A percentile compares a stretch with the other conserved stretches of the same genome.
phyloP scores from a whole-genome alignment of 1,284 basidiomycete genomes.

The Ganoderma meredithae region DNA sequence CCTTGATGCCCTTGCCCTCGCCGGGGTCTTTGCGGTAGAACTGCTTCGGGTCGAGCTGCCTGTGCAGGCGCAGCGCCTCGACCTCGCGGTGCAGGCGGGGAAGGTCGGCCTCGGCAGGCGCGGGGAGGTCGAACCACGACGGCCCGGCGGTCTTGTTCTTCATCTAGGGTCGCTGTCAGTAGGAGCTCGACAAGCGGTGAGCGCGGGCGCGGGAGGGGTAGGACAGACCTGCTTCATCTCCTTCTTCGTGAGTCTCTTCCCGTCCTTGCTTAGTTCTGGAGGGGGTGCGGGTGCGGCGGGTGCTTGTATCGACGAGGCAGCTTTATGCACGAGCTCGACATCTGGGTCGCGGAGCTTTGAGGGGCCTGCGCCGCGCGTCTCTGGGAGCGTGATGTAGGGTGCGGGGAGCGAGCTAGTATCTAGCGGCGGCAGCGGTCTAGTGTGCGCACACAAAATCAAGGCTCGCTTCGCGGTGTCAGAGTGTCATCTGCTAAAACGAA shows the following conservation, averaged over 20 bases:
- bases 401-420: slow-evolving; percentile 67
- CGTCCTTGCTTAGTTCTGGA: slow-evolving; percentile 63
- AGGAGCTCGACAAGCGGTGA: background rate
- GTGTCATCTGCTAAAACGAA: slow-evolving; percentile 28
- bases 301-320: slow-evolving; percentile 50
- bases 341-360: slow-evolving; percentile 67
- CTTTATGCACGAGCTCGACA: slow-evolving; percentile 57
- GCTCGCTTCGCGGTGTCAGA: slow-evolving; percentile 12
- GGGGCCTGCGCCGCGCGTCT: slow-evolving; percentile 51
- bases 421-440: slow-evolving; percentile 69
- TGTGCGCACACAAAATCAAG: slow-evolving; percentile 7
- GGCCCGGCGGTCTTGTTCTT: slow-evolving; percentile 82
- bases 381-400: slow-evolving; percentile 65
- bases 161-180: slow-evolving; percentile 51
- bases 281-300: slow-evolving; percentile 65
- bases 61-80: slow-evolving; percentile 89
- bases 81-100: slow-evolving; percentile 91
- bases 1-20: slow-evolving; percentile 86
- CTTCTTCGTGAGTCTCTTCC: slow-evolving; percentile 70
- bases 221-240: slow-evolving; percentile 70
- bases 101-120: slow-evolving; percentile 81
- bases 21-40: slow-evolving; percentile 90
- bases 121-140: slow-evolving; percentile 92
- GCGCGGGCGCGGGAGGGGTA: too few relatives aligned
- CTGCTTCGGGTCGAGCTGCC: slow-evolving; percentile 94